These are phyloP conservation scores for Dothidotthia symphoricarpi DNA, from an alignment of 2,329 filamentous ascomycete genomes.

Conservation along the genomic window DNA sequence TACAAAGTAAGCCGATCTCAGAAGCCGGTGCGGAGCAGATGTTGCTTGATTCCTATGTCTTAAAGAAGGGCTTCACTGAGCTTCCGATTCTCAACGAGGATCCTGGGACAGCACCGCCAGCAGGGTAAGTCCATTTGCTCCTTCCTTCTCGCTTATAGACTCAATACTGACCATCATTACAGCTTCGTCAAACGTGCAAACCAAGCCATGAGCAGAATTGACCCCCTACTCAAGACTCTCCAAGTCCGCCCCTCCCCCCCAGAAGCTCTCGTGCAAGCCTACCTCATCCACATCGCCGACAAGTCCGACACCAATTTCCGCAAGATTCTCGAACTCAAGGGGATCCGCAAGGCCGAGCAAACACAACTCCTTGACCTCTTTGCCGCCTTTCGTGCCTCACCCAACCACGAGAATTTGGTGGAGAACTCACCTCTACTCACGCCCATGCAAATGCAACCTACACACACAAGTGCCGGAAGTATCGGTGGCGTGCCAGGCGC, in stretches of 20 bases:
- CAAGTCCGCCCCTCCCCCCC: conserved; percentile 90
- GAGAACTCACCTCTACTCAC: conserved; percentile 39
- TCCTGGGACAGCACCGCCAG: conserved; percentile 57
- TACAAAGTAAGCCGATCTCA: conserved; percentile 84
- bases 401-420: conserved; percentile 64
- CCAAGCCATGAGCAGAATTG: conserved; percentile 78
- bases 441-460: conserved; percentile 33
- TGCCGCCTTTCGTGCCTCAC: conserved; percentile 72
- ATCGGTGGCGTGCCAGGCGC: conserved; percentile 41
- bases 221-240: conserved; percentile 90
- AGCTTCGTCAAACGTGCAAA: conserved; percentile 85
- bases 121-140: conserved; percentile 39
- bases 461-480: conserved; percentile 44
- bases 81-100: conserved; percentile 63
- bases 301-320: conserved; percentile 91
- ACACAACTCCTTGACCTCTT: conserved; percentile 83
- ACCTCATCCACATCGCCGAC: conserved; percentile 95
- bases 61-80: conserved; percentile 75
- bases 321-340: conserved; percentile 94
- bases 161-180: conserved; percentile 34
- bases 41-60: conserved; percentile 89
- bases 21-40: conserved; percentile 97
- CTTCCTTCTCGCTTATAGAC: not conserved
- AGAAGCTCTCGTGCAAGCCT: conserved; percentile 93
- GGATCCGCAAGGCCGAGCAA: conserved; percentile 79